Base-by-base conservation (phyloP, 208 protist genomes). In the Leishmania turanica region DNA sequence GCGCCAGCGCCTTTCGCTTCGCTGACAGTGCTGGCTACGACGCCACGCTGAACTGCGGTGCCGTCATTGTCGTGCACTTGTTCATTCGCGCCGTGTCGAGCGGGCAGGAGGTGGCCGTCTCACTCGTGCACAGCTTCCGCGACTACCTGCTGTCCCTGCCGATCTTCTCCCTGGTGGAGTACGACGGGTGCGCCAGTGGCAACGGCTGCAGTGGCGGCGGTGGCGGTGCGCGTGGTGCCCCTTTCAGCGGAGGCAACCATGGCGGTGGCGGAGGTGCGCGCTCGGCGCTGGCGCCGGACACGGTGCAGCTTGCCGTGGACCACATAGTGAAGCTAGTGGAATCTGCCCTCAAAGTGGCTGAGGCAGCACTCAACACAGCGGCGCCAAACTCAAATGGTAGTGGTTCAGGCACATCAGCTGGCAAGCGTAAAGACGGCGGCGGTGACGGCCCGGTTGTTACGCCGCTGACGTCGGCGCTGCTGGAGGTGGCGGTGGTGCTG, bases 31-130 rank as follows among this genome's bases (percentile, higher is more conserved):
- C 68, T 8, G 79, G 83, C 45, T 87, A 88, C 80, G 91, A 96
- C 71, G 92, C 89, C 8, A 86, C 91, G 1, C 80, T 96, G 40
- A 94, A 95, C 81, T 96, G 91, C 80, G 92, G 94, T n/a, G 92
- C 90, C 8, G 88, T 96, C 31, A 88, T 96, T 66, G 86, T 97
- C 42, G 87, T 95, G 73, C 91, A 96, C 79, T 87, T 96, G 65
- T 95, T 97, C 78, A 84, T 84, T 27, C 89, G 79, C 42, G 83
- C 83, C 37, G 75, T 75, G 37, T 81, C 83, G 47, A 73, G 68
- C 49, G 84, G 74, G 11, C 69, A 81, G 62, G 86, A 79, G 34
- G 76, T 96, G 65, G 90, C 88, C 42, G 77, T 88, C 15, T 89
- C 93, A 7, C 84, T 96, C n/a, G 85, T 96, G 45, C 27, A 82